These are phyloP conservation scores for Fomitopsis pinicola DNA, from an alignment of 1,284 basidiomycete species.

Conservation along the genomic window DNA sequence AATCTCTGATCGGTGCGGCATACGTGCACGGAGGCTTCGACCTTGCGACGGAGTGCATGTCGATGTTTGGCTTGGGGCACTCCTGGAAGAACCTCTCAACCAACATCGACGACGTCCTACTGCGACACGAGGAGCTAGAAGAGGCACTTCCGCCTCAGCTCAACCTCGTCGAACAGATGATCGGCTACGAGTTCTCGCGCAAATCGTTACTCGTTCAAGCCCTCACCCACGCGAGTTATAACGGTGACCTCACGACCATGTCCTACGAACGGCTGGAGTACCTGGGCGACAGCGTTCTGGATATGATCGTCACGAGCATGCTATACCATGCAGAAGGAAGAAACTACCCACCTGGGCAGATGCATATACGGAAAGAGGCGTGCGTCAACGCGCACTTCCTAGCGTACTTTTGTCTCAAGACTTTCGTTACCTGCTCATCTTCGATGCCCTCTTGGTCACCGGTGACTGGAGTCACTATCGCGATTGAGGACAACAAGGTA, in stretches of 20 bases:
- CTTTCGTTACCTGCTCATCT: constrained; percentile 35
- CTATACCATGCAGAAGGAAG: constrained; percentile 61
- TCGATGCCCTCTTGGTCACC: constrained; percentile 42
- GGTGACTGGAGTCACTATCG: constrained; percentile 32
- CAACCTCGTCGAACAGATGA: constrained; percentile 54
- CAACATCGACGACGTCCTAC: constrained; percentile 44
- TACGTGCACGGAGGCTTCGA: constrained; percentile 66
- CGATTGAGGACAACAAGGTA: constrained; percentile 39
- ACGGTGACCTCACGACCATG: constrained; percentile 49
- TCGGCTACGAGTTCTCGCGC: constrained; percentile 66
- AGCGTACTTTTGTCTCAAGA: constrained; percentile 57
- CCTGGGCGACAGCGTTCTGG: constrained; percentile 67
- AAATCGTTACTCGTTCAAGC: constrained; percentile 71
- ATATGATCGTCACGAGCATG: constrained; percentile 64
- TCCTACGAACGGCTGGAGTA: constrained; percentile 85
- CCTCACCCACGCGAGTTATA: constrained; percentile 72
- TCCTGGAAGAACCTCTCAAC: constrained; percentile 44
- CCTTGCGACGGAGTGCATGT: constrained; percentile 52
- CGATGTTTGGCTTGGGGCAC: constrained; percentile 56
- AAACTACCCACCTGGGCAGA: constrained; percentile 60
- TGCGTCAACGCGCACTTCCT: constrained; percentile 70
- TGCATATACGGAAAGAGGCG: constrained; percentile 61
- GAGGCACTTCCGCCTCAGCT: constrained; percentile 45
- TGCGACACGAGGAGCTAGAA: constrained; percentile 37
- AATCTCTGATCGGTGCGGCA: constrained; percentile 75